phyloP scores from a whole-genome alignment of 169 alveolate genomes.

The Plasmodium ovale region DNA sequence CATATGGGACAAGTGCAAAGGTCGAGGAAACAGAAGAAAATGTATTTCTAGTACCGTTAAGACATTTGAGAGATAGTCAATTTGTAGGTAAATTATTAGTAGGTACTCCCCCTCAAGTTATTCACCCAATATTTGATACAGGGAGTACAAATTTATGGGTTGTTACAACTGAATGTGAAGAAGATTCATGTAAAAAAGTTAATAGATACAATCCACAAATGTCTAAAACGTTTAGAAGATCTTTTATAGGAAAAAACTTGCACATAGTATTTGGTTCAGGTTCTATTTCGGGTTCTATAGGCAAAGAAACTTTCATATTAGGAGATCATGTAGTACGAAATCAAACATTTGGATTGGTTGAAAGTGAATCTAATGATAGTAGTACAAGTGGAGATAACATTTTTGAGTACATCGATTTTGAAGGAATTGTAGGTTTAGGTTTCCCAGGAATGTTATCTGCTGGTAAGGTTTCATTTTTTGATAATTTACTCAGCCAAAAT shows the following conservation, averaged over 20 bases:
- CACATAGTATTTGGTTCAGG: conserved; percentile 92
- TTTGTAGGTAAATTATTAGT: conserved; percentile 81
- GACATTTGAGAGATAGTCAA: conserved; percentile 78
- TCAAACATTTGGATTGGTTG: conserved; percentile 90
- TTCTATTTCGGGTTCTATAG: conserved; percentile 88
- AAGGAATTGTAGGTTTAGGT: conserved; percentile 91
- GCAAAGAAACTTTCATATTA: conserved; percentile 83
- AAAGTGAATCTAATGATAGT: conserved; percentile 80
- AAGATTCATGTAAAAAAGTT: conserved; percentile 84
- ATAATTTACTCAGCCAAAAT: conserved; percentile 82
- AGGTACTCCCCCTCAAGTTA: conserved; percentile 87
- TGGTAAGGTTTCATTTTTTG: conserved; percentile 87
- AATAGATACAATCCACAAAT: conserved; percentile 77
- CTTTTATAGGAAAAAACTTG: conserved; percentile 78
- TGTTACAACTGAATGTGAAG: conserved; percentile 84
- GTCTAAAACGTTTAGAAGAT: conserved; percentile 80
- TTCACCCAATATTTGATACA: conserved; percentile 89
- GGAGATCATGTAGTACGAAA: conserved; percentile 84
- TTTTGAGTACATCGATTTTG: conserved; percentile 88
- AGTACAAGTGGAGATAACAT: conserved; percentile 56
- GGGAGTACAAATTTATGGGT: conserved; percentile 91
- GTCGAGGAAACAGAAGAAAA: conserved; percentile 30
- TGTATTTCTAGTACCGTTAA: conserved; percentile 45
- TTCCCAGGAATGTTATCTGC: conserved; percentile 91
- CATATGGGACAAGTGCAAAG: background rate